Evolutionary conservation across 805 yeast species (phyloP), one percentile per base, ranked within the genome.

Genomic region (Cyberlindnera mrakii): DNA sequence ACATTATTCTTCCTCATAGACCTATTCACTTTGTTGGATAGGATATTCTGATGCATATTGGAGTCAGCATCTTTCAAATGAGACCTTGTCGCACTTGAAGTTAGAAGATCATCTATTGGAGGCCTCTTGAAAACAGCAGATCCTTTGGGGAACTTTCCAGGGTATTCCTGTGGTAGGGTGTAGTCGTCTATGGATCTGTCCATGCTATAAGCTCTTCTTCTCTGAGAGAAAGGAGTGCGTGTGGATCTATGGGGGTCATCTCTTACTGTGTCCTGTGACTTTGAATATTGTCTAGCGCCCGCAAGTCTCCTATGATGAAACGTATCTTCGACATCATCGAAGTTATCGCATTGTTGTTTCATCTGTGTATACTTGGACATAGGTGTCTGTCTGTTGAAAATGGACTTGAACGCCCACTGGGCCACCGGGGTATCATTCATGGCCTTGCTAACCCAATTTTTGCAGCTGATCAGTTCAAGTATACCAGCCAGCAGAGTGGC

Each of bases 311-410:
- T 45, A 30, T 49, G 33, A 34, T 51, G 53, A 41, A 51, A 51
- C 2, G 53, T 49, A 35, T 52, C 54, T 3, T 47, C 48, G 15
- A 15, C 37, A 10, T 37, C 34, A 14, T 40, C 39, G 6, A 40
- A 15, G 17, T 39, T 43, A 23, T 45, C 47, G 8, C 34, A 13
- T 19, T 30, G 16, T 13, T 38, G 37, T n/a, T 47, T 48, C 40
- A 49, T 29, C n/a, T 52, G 45, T 3, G 50, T 44, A 40, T 58
- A 58, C 40, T 58, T 58, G 3, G 54, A 35, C 31, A 53, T 42
- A 3, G 62, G 62, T 1, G 60, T 56, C 35, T 51, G 48, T 16
- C 41, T 50, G 36, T 42, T 52, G 48, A 58, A 55, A 8, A 58
- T 31, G 1, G 62, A 56, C 32, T 49, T 46, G 44, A 50, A 50